A percentile compares a stretch with the other conserved stretches of the same genome.
phyloP scores from a whole-genome alignment of 176 grass and related monocot genomes.

The Cymbopogon citratus region DNA sequence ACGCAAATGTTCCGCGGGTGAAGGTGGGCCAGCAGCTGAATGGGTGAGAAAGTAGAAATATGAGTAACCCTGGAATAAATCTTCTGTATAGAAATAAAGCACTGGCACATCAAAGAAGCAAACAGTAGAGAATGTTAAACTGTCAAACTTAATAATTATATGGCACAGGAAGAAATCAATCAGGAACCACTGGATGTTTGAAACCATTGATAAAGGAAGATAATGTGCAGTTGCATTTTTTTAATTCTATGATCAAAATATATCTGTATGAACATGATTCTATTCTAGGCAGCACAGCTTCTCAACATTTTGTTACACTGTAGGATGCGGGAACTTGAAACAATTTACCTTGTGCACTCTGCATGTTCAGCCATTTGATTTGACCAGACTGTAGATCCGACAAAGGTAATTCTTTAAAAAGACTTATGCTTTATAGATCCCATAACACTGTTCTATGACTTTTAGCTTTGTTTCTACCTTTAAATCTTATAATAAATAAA shows the following conservation, averaged over 20 bases:
- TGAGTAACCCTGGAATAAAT: slow-evolving; percentile 3
- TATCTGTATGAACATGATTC: not conserved
- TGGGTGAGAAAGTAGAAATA: slow-evolving; percentile 2
- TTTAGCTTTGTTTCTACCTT: not conserved
- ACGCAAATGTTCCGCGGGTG: slow-evolving; percentile 82
- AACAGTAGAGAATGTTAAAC: not conserved
- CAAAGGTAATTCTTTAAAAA: not conserved
- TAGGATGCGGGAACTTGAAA: not conserved
- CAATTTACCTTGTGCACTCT: slow-evolving; percentile 1
- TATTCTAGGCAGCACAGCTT: not conserved
- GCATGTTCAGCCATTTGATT: not conserved
- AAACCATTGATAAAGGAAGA: not conserved
- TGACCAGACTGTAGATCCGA: not conserved
- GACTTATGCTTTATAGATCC: not conserved
- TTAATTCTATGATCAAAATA: not conserved
- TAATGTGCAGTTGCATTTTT: not conserved
- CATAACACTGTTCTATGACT: not conserved
- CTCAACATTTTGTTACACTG: not conserved
- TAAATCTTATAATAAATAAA: not conserved
- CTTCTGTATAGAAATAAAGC: not conserved
- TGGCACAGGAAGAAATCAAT: not conserved
- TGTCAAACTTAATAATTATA: slow-evolving; percentile 7
- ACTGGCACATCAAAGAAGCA: not conserved
- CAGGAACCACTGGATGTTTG: not conserved
- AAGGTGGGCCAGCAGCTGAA: slow-evolving; percentile 85